Evolutionary conservation across 208 protist genomes (phyloP).

Genomic region (Crithidia acanthocephali): DNA sequence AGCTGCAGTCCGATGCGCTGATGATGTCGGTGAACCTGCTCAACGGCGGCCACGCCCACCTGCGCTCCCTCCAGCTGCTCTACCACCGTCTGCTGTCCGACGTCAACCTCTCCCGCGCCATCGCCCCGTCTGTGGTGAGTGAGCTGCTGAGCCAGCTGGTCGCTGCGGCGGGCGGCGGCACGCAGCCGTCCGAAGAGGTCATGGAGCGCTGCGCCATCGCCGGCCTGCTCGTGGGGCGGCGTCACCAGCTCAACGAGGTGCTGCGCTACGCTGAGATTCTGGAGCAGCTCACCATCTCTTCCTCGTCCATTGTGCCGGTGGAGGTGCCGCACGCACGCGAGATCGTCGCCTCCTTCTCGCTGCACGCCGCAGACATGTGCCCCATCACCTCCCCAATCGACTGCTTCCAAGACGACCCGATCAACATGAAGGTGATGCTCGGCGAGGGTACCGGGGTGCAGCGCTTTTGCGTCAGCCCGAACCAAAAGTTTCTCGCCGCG

Average conservation of each 20-base stretch:
- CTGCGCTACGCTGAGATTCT: slow-evolving; percentile 66
- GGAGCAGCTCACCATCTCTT: slow-evolving; percentile 42
- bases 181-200: slow-evolving; percentile 30
- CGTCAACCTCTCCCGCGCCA: slow-evolving; percentile 33
- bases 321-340: slow-evolving; percentile 49
- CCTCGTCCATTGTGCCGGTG: slow-evolving; percentile 36
- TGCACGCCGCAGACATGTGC: slow-evolving; percentile 37
- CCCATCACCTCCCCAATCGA: slow-evolving; percentile 69
- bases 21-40: slow-evolving; percentile 39
- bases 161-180: slow-evolving; percentile 28
- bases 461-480: slow-evolving; percentile 80
- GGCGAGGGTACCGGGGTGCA: slow-evolving; percentile 64
- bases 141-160: slow-evolving; percentile 38
- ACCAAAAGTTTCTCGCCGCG: slow-evolving; percentile 53
- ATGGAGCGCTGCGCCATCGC: slow-evolving; percentile 57
- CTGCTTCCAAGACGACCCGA: slow-evolving; percentile 59
- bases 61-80: slow-evolving; percentile 35
- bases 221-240: slow-evolving; percentile 59
- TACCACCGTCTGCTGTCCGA: slow-evolving; percentile 34
- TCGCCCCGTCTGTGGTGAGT: slow-evolving; percentile 33
- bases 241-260: slow-evolving; percentile 62
- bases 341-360: slow-evolving; percentile 53
- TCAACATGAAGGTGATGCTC: slow-evolving; percentile 55
- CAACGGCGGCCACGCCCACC: slow-evolving; percentile 27
- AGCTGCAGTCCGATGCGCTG: slow-evolving; percentile 37